phyloP scores from a whole-genome alignment of 257 asterid species.

The Solanum paucissectum region DNA sequence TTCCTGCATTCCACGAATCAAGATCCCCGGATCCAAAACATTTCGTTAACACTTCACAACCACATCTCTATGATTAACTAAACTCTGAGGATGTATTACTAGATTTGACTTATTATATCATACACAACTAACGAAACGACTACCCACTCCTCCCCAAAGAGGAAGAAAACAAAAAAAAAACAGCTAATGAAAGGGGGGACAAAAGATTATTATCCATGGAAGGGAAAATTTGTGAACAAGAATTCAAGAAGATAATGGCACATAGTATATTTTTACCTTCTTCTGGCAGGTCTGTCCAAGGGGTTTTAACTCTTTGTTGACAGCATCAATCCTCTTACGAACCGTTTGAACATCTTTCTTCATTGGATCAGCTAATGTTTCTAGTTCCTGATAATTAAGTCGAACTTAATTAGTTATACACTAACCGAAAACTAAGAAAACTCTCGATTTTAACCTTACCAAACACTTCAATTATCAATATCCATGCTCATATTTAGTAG shows the following conservation, averaged over 20 bases:
- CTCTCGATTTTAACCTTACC: not conserved
- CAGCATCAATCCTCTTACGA: slow-evolving; percentile 73
- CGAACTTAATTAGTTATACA: not conserved
- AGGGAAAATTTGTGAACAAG: not conserved
- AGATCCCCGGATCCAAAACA: not conserved
- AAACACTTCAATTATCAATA: not conserved
- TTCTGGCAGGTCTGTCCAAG: slow-evolving; percentile 85
- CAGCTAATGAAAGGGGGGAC: not conserved
- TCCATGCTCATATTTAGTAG: not conserved
- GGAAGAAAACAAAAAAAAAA: not conserved
- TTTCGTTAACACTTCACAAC: not conserved
- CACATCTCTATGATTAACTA: not conserved
- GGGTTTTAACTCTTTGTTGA: slow-evolving; percentile 89
- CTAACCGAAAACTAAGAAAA: not conserved
- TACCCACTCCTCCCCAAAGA: not conserved
- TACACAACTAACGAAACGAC: not conserved
- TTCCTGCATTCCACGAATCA: slow-evolving; percentile 38
- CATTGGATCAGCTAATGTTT: slow-evolving; percentile 80
- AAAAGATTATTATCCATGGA: not conserved
- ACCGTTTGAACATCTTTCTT: slow-evolving; percentile 69
- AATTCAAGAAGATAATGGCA: not conserved
- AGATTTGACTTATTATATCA: not conserved
- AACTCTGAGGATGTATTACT: not conserved
- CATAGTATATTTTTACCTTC: slow-evolving; percentile 44
- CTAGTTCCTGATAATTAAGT: slow-evolving; percentile 58